Percentiles rank a stretch among this genome's conserved stretches.
phyloP scores from a whole-genome alignment of 495 filamentous ascomycete species.

The Penicillium crystallinum region DNA sequence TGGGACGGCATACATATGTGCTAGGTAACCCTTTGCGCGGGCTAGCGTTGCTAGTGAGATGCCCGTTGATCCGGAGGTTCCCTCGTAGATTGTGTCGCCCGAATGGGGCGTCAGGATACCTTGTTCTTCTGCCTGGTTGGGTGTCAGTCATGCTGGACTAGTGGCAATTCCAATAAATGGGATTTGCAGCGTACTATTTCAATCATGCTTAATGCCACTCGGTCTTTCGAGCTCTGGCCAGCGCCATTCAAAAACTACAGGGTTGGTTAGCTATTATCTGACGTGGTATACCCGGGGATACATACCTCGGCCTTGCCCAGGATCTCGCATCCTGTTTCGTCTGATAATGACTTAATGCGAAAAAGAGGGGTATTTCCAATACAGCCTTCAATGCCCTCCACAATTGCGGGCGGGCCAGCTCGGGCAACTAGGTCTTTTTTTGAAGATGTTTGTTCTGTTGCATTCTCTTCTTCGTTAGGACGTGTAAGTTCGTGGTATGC shows the following conservation, averaged over 20 bases:
- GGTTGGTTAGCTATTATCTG: constrained; percentile 1
- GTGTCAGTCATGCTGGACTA: background rate
- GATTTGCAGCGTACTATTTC: constrained; percentile 45
- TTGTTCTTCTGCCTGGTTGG: constrained; percentile 62
- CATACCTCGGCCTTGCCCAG: constrained; percentile 84
- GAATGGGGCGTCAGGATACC: constrained; percentile 72
- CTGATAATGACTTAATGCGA: constrained; percentile 78
- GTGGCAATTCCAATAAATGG: background rate
- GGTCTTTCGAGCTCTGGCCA: constrained; percentile 93
- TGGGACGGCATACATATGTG: constrained; percentile 65
- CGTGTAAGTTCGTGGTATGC: constrained; percentile 67
- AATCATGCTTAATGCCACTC: constrained; percentile 89
- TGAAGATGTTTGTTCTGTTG: background rate
- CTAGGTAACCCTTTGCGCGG: constrained; percentile 80
- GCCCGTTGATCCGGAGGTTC: constrained; percentile 89
- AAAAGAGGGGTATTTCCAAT: constrained; percentile 94
- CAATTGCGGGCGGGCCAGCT: constrained; percentile 38
- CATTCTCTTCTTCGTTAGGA: constrained; percentile 45
- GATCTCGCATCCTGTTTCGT: constrained; percentile 89
- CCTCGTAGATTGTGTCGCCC: constrained; percentile 94
- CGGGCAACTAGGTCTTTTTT: constrained; percentile 23
- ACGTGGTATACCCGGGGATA: background rate
- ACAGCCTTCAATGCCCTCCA: constrained; percentile 80
- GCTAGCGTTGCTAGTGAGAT: constrained; percentile 90
- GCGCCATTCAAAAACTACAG: constrained; percentile 79